Conservation (phyloP, 2,329 filamentous ascomycete genomes). For the Venturia effusa region DNA sequence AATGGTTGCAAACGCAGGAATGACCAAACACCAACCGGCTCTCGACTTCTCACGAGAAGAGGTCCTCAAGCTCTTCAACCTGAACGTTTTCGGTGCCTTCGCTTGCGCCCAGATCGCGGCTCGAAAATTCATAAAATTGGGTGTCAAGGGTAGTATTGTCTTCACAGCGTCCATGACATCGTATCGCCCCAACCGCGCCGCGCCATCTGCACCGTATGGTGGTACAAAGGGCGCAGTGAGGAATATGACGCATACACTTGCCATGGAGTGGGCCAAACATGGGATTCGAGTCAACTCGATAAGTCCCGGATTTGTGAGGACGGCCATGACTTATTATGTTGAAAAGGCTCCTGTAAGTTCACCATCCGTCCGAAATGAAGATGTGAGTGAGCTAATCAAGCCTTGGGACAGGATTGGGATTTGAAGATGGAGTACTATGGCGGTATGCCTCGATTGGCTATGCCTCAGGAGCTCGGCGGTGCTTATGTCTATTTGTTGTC, state of each 20-base stretch:
- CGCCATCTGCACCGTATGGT: constrained; percentile 17
- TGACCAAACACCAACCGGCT: constrained; percentile 36
- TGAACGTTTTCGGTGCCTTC: constrained; percentile 16
- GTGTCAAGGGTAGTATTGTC: constrained; percentile 12
- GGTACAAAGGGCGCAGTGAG: constrained; percentile 28
- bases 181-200: constrained; percentile 17
- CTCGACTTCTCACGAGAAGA: constrained; percentile 21
- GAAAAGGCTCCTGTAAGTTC: background rate
- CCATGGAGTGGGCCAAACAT: constrained; percentile 61
- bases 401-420: constrained; percentile 1
- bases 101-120: constrained; percentile 12
- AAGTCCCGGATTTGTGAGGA: constrained; percentile 5
- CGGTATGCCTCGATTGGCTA: constrained; percentile 40
- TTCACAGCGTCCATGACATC: constrained; percentile 12
- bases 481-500: constrained; percentile 44
- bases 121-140: constrained; percentile 13
- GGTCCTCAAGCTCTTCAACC: constrained; percentile 20
- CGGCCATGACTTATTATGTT: constrained; percentile 9
- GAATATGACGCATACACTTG: constrained; percentile 78
- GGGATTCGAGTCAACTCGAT: constrained; percentile 27
- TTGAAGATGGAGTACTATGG: constrained; percentile 43
- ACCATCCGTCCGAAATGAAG: no score
- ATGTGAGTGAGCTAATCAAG: background rate
- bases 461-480: constrained; percentile 49
- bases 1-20: constrained; percentile 57